A percentile compares a stretch with the other conserved stretches of the same genome.
Evolutionary conservation across 495 filamentous ascomycete genomes (phyloP).

Genomic region (Mycothermus thermophilus): DNA sequence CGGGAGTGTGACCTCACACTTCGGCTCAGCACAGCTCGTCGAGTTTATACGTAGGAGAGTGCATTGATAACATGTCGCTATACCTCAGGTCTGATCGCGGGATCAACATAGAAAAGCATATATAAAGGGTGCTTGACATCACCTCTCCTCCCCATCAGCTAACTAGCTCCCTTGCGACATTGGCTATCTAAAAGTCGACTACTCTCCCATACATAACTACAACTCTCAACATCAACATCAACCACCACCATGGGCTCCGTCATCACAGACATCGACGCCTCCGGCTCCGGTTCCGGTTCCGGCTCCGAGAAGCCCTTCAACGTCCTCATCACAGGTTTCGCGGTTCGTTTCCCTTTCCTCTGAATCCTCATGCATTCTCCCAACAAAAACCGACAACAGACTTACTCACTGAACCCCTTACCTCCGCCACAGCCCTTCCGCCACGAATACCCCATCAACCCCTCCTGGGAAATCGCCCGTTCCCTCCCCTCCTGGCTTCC

Average conservation of each 20-base stretch:
- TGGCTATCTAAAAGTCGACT: neutral
- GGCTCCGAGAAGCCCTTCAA: slow-evolving; percentile 37
- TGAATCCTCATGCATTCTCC: neutral
- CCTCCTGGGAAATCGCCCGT: slow-evolving; percentile 53
- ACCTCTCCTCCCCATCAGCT: too few relatives aligned
- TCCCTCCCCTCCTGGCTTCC: slow-evolving; percentile 39
- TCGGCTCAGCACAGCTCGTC: too few relatives aligned
- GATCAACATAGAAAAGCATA: too few relatives aligned
- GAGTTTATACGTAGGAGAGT: too few relatives aligned
- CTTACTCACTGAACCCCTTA: neutral
- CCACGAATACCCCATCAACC: slow-evolving; percentile 48
- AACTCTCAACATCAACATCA: too few relatives aligned
- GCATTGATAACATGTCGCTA: too few relatives aligned
- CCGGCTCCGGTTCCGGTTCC: too few relatives aligned
- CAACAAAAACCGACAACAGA: neutral
- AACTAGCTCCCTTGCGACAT: too few relatives aligned
- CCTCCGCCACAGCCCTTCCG: slow-evolving; percentile 54
- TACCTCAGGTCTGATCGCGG: too few relatives aligned
- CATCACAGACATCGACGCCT: slow-evolving; percentile 9
- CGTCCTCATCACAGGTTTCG: slow-evolving; percentile 61
- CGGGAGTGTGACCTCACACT: too few relatives aligned
- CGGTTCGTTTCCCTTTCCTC: slow-evolving; percentile 27
- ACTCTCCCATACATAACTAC: neutral
- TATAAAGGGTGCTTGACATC: too few relatives aligned
- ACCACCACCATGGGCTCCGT: slow-evolving; percentile 30